Base-by-base conservation (phyloP, 139 green algal species). In the Pycnococcus provasolii region DNA sequence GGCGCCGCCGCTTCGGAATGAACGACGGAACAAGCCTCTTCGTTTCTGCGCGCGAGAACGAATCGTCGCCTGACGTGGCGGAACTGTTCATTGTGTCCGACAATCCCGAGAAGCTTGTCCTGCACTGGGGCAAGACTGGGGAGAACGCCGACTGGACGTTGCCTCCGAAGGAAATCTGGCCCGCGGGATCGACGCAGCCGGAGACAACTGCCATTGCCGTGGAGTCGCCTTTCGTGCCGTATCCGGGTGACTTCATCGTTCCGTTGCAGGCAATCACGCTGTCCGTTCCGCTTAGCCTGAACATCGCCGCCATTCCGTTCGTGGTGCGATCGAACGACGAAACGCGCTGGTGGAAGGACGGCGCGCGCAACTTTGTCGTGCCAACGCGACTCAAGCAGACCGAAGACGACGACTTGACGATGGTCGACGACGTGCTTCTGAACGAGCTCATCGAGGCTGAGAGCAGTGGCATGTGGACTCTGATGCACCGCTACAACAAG, bases 261-360 rank as follows among this genome's bases (percentile, higher is more conserved):
- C n/a, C 52, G 1, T 13, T 64, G 2, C 37, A 64, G 3, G 41
- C 13, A 26, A 45, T 2, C 39, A 1, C 37, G 58, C 39, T 45
- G 3, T 45, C n/a, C 26, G 39, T 42, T 42, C 2, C 58, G 15
- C 41, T 13, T 41, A 42, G 42, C 40, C 40, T 40, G 6, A 52
- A 53, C 43, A 44, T 66, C 55, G 53, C 60, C 42, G 50, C 52
- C 2, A 13, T 66, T 9, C 44, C 48, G n/a, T 73, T 63, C 48
- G 89, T 94, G 55, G 61, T 93, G 65, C 79, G 85, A 64, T 83
- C 74, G 62, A 60, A 46, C 0, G 88, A 94, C 64, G 74, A 68
- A 62, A 90, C 81, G 45, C 72, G 67, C 64, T 95, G 90, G 90
- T 96, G 83, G 79, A 84, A 86, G 70, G 90, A 96, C 62, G 82